A percentile compares a stretch with the other conserved stretches of the same genome.
Conservation (phyloP, 2,329 filamentous ascomycete species). For the Aspergillus fijiensis region DNA sequence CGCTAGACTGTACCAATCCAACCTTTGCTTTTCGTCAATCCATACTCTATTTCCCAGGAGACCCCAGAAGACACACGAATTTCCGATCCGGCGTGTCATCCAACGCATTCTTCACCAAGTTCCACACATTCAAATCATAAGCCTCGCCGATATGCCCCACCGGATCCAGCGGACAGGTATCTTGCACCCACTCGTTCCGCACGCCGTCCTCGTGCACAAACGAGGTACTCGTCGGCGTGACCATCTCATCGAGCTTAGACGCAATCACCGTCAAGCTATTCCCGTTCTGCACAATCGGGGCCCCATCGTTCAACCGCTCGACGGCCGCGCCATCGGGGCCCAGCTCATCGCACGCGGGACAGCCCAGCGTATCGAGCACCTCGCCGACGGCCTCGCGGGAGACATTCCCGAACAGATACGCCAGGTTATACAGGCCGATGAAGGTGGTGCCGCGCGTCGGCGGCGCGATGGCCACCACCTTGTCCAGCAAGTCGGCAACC, state of each 20-base stretch:
- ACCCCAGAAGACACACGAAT: slow-evolving; percentile 31
- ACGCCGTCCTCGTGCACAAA: slow-evolving; percentile 36
- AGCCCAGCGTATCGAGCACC: slow-evolving; percentile 31
- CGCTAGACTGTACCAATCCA: not conserved
- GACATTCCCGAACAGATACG: slow-evolving; percentile 28
- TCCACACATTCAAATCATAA: slow-evolving; percentile 42
- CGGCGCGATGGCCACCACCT: slow-evolving; percentile 38
- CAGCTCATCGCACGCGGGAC: slow-evolving; percentile 36
- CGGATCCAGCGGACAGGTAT: slow-evolving; percentile 32
- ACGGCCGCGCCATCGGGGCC: slow-evolving; percentile 31
- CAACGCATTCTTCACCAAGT: slow-evolving; percentile 39
- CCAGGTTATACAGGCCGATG: slow-evolving; percentile 30
- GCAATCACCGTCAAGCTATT: slow-evolving; percentile 37
- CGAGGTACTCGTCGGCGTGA: slow-evolving; percentile 33
- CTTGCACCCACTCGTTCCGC: slow-evolving; percentile 34
- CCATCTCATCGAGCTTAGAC: slow-evolving; percentile 35
- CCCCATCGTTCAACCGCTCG: slow-evolving; percentile 32
- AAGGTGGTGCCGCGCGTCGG: slow-evolving; percentile 38
- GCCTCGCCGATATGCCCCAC: slow-evolving; percentile 41
- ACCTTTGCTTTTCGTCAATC: not conserved
- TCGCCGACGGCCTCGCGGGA: slow-evolving; percentile 24
- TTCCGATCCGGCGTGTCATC: slow-evolving; percentile 27
- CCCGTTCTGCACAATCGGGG: slow-evolving; percentile 34
- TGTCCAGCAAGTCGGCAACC: slow-evolving; percentile 30
- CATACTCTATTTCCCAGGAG: slow-evolving; percentile 27